Base-by-base conservation (phyloP, 2,329 filamentous ascomycete genomes). In the Bisporella sp. region DNA sequence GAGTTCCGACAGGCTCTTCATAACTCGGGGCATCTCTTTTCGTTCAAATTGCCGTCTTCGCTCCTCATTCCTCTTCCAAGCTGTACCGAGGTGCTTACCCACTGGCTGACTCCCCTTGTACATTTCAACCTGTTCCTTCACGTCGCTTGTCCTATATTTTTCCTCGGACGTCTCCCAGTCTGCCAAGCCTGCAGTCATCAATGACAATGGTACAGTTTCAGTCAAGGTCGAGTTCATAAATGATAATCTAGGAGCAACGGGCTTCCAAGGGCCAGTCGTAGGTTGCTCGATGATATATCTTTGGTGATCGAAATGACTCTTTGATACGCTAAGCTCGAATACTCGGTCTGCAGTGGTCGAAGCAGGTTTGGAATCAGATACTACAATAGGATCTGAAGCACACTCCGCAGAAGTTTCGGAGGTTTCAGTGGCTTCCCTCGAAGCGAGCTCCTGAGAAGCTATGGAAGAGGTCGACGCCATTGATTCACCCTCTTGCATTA, bases 141-240 rank as follows among this genome's bases (percentile, higher is more conserved):
- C n/a, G 35, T 37, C 35, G n/a, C n/a, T n/a, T n/a, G 8, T 54
- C 2, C 46, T 46, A 13, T 45, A 41, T 11, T 37, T 46, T 12
- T 46, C 29, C 4, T 45, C 41, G 47, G 60, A 59, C 4, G 61
- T 63, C 21, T 64, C 64, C 64, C 64, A 66, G 48, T 66, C 64
- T 6, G 46, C 41, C 37, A 66, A 21, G 1, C 63, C 64, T 4
- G 49, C 48, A 6, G 54, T 49, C 52, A 52, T 57, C 9, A 58
- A 44, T 5, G 53, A 52, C 4, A 48, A 28, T 4, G 58, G 55
- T 1, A 64, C 39, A 1, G 49, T 50, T 1, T 64, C 37, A 1
- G 49, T 50, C 3, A 67, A 50, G 6, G 57, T 52, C 3, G 55
- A 48, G 3, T 55, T 57, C 11, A 66, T 57, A 21, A 55, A 55